These are phyloP conservation scores for Coniochaeta prunicola DNA, from an alignment of 2,329 filamentous ascomycete genomes.

Conservation along the genomic window DNA sequence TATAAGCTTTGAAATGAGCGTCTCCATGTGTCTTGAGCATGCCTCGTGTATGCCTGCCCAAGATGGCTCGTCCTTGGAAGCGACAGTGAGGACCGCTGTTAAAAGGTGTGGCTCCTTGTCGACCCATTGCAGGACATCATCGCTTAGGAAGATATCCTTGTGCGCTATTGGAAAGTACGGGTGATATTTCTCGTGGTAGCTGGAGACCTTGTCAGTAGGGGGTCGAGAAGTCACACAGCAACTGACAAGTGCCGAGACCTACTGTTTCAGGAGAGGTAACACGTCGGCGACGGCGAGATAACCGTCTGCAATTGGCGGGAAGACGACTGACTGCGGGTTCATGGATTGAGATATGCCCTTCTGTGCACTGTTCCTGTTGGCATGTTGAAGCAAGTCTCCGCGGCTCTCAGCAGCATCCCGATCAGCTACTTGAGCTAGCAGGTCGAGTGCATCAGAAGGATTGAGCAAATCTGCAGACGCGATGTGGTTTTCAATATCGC, in stretches of 20 bases:
- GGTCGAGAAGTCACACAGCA: neutral
- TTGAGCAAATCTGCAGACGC: constrained; percentile 30
- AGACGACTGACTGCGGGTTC: constrained; percentile 9
- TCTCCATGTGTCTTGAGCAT: constrained; percentile 64
- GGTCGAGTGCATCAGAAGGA: constrained; percentile 31
- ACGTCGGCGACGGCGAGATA: constrained; percentile 17
- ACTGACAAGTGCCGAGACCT: neutral
- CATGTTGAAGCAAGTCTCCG: constrained; percentile 9
- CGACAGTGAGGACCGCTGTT: constrained; percentile 62
- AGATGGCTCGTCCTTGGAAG: constrained; percentile 60
- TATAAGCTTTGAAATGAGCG: constrained; percentile 57
- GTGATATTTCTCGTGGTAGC: constrained; percentile 58
- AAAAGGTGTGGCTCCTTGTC: constrained; percentile 58
- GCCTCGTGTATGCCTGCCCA: constrained; percentile 56
- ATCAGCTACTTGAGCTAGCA: constrained; percentile 28
- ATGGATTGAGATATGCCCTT: neutral
- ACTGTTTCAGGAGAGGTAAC: constrained; percentile 18
- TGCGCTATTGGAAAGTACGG: constrained; percentile 64
- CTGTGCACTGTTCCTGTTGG: constrained; percentile 1
- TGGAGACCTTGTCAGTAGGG: neutral
- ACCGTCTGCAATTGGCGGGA: constrained; percentile 24
- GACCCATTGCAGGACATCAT: constrained; percentile 46
- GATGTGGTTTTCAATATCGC: constrained; percentile 28
- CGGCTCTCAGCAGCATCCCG: neutral
- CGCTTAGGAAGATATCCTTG: constrained; percentile 40